Evolutionary conservation across 768 basidiomycete species (phyloP).

Genomic region (Pleurotus eryngii): DNA sequence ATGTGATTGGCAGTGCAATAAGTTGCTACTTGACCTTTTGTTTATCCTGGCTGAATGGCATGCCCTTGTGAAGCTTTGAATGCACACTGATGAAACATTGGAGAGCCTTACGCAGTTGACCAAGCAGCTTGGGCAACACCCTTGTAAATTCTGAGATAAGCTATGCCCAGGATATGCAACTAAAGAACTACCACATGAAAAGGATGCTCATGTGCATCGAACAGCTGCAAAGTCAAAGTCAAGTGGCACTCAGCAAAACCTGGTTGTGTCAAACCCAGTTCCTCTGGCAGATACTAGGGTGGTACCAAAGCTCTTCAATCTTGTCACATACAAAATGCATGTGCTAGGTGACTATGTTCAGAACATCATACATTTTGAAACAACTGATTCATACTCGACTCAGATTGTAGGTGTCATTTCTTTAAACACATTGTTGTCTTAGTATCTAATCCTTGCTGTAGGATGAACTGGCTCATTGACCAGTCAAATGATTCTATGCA

Average conservation of each 20-base stretch:
- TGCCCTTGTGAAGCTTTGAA: conserved; percentile 27
- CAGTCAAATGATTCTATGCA: conserved; percentile 30
- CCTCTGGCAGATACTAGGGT: neutral
- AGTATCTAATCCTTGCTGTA: conserved; percentile 9
- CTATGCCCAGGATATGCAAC: conserved; percentile 18
- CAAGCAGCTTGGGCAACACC: conserved; percentile 20
- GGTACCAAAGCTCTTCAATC: conserved; percentile 13
- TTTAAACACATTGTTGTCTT: neutral
- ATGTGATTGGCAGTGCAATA: too few relatives aligned
- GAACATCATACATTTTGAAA: conserved; percentile 20
- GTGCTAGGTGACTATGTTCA: conserved; percentile 22
- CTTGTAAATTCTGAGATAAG: conserved; percentile 19
- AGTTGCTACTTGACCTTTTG: conserved; percentile 18
- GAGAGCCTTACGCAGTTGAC: conserved; percentile 20
- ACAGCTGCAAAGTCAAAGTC: neutral
- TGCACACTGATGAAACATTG: conserved; percentile 31
- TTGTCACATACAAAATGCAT: conserved; percentile 28
- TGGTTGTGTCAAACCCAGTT: neutral
- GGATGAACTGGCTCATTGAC: conserved; percentile 36
- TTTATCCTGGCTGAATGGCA: conserved; percentile 31
- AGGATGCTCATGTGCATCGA: conserved; percentile 17
- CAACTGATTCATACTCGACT: conserved; percentile 28
- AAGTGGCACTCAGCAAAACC: conserved; percentile 1
- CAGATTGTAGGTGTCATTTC: conserved; percentile 20
- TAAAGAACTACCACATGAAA: conserved; percentile 21